Base-by-base conservation (phyloP, 345 rosid species). In the Rhizophora apiculata region DNA sequence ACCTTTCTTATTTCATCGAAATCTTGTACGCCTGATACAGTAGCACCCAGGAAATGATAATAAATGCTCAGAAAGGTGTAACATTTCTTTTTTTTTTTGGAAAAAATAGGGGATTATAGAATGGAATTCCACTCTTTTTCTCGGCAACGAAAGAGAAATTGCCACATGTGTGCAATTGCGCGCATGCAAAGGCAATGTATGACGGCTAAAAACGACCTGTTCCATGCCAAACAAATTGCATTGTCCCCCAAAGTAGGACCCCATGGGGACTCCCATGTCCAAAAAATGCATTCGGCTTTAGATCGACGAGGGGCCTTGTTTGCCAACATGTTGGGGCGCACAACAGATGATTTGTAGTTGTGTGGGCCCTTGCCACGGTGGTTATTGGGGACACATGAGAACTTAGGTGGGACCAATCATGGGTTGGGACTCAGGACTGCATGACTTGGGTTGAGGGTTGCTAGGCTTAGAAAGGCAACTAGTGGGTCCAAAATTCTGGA, bases 1-100 rank as follows among this genome's bases (percentile, higher is more conserved):
- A 82, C 69, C 63, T 27, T 62, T 73, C 69, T 69, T 34, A 13
- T 43, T 61, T 24, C 27, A 43, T 34, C 34, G n/a, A 49, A 31
- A 16, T 19, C 30, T 60, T 82, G 83, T 82, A 86, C 91, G 88
- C 97, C 82, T 91, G 97, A 78, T 79, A 91, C 92, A 85, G 95
- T 89, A 73, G 85, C 93, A 91, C 91, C 82, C 82, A 60, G 74
- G 62, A 29, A 43, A 3, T 43, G 16, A 78, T 67, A 68, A 69
- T 64, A 56, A 74, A 82, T 77, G 77, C 74, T 75, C 37, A 27
- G 36, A 11, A 34, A 8, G 48, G 46, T 7, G 22, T 49, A 54
- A 26, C 4, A 7, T 6, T 34, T 32, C 5, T 32, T 32, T 32
- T 4, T 32, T 32, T 32, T 32, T 6, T 34, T 30, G 6, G 51